These are phyloP conservation scores for Boletus calvinii DNA, from an alignment of 1,284 basidiomycete genomes.

Conservation along the genomic window DNA sequence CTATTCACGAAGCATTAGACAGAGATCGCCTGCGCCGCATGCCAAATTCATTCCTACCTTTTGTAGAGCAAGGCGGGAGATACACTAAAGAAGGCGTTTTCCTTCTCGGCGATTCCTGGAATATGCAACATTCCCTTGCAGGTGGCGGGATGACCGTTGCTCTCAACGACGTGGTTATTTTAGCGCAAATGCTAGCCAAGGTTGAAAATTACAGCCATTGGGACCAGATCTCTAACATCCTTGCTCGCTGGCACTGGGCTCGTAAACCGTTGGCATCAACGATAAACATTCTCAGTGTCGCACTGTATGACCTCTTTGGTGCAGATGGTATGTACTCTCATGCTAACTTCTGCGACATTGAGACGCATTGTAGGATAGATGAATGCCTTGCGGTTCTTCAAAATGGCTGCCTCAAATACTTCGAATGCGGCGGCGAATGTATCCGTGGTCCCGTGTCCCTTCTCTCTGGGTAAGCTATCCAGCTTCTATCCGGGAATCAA, in stretches of 20 bases:
- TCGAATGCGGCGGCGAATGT: constrained; percentile 90
- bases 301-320: constrained; percentile 89
- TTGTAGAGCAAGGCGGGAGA: constrained; percentile 72
- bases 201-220: constrained; percentile 59
- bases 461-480: constrained; percentile 67
- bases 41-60: constrained; percentile 95
- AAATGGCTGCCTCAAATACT: constrained; percentile 97
- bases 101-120: constrained; percentile 95
- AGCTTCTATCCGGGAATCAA: neutral
- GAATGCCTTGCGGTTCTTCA: constrained; percentile 81
- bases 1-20: constrained; percentile 63
- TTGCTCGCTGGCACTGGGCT: constrained; percentile 81
- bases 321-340: constrained; percentile 66
- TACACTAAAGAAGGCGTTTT: constrained; percentile 72
- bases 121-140: constrained; percentile 98
- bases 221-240: constrained; percentile 53
- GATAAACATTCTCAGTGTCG: constrained; percentile 88
- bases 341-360: neutral
- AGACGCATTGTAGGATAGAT: constrained; percentile 45
- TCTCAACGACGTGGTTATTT: constrained; percentile 77
- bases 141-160: constrained; percentile 98
- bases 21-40: constrained; percentile 82
- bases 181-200: constrained; percentile 60
- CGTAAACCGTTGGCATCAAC: constrained; percentile 81
- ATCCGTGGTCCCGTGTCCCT: constrained; percentile 86